Percentiles rank a stretch among this genome's conserved stretches.
Conservation (phyloP, 1,284 basidiomycete genomes). For the Ceratobasidium theobromae region DNA sequence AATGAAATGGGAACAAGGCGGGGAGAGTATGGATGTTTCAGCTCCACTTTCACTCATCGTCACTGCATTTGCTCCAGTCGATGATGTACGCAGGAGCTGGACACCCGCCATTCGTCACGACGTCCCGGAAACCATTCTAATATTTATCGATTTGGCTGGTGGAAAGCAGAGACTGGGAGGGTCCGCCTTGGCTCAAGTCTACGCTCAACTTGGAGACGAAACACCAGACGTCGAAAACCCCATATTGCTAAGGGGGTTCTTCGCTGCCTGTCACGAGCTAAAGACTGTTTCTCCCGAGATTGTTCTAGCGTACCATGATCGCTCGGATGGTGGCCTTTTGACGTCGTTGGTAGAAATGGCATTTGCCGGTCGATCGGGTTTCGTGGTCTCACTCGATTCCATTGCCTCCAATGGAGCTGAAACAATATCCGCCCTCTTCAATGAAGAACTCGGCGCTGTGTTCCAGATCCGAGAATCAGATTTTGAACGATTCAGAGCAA, state of each 20-base stretch:
- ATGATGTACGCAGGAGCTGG: constrained; percentile 83
- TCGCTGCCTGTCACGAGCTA: constrained; percentile 70
- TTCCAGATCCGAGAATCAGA: constrained; percentile 77
- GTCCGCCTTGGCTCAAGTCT: constrained; percentile 94
- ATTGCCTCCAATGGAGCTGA: constrained; percentile 52
- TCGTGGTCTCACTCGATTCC: constrained; percentile 65
- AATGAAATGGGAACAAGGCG: constrained; percentile 82
- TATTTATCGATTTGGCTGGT: constrained; percentile 87
- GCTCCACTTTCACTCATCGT: constrained; percentile 91
- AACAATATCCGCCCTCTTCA: constrained; percentile 78
- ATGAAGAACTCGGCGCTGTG: constrained; percentile 94
- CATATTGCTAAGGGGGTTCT: constrained; percentile 76
- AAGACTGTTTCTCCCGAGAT: constrained; percentile 60
- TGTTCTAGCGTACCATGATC: constrained; percentile 95
- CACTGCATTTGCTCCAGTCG: constrained; percentile 90
- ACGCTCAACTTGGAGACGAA: constrained; percentile 87
- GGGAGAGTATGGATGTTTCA: constrained; percentile 76
- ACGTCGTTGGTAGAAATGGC: constrained; percentile 94
- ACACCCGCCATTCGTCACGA: constrained; percentile 84
- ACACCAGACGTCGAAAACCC: constrained; percentile 88
- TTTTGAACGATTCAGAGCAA: constrained; percentile 57
- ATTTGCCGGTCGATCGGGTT: constrained; percentile 87
- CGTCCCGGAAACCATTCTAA: constrained; percentile 64
- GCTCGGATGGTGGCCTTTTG: constrained; percentile 95
- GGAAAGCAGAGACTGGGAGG: constrained; percentile 89